A percentile compares a stretch with the other conserved stretches of the same genome.
phyloP scores from a whole-genome alignment of 441 rosid genomes.

The Bruguiera hainesii region DNA sequence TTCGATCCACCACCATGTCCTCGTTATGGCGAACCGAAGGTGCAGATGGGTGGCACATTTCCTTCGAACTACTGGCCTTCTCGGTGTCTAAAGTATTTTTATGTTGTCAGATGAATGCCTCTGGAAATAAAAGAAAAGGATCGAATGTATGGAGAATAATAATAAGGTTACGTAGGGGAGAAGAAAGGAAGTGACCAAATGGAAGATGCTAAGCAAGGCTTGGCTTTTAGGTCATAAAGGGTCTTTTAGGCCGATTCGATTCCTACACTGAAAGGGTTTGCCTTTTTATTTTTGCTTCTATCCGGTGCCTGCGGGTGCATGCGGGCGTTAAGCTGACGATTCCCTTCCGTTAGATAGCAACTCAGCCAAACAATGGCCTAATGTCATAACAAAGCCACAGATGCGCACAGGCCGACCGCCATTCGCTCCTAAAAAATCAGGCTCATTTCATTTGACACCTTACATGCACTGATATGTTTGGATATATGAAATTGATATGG shows the following conservation, averaged over 20 bases:
- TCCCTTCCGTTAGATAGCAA: not conserved
- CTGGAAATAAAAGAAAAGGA: constrained; percentile 12
- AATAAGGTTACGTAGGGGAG: constrained; percentile 3
- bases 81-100: not conserved
- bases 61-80: not conserved
- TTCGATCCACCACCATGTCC: constrained; percentile 9
- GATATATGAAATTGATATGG: too few species aligned
- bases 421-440: not conserved
- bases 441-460: not conserved
- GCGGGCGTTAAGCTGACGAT: not conserved
- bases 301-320: not conserved
- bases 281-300: constrained; percentile 7
- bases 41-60: constrained; percentile 34
- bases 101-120: not conserved
- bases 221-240: constrained; percentile 9
- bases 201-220: constrained; percentile 27
- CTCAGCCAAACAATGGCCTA: constrained; percentile 3
- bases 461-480: too few species aligned
- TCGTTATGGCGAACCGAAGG: constrained; percentile 11
- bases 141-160: constrained; percentile 17
- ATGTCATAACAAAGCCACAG: not conserved
- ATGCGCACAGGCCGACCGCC: not conserved
- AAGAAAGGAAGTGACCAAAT: constrained; percentile 23
- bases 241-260: constrained; percentile 19
- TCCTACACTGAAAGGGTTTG: constrained; percentile 14